Evolutionary conservation across 257 asterid genomes (phyloP).

Genomic region (Jasminum sambac): DNA sequence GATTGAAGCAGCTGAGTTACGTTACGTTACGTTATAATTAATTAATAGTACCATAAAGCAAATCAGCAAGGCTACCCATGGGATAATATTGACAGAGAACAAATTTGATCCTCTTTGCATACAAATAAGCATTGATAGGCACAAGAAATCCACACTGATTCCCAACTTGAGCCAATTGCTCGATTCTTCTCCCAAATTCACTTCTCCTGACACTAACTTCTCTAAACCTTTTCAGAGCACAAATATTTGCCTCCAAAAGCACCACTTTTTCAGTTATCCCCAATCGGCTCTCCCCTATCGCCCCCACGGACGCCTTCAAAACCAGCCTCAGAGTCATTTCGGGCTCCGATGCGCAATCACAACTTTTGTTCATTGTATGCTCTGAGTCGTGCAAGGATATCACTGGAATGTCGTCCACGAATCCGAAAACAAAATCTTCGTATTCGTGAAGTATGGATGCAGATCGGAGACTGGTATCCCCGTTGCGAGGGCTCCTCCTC

Average conservation of each 20-base stretch:
- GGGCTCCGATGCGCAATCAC: neutral
- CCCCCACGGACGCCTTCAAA: constrained; percentile 58
- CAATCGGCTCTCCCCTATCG: constrained; percentile 46
- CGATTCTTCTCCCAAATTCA: constrained; percentile 53
- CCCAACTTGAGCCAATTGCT: constrained; percentile 34
- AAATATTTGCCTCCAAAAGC: constrained; percentile 41
- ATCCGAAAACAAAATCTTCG: constrained; percentile 45
- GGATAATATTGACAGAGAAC: constrained; percentile 56
- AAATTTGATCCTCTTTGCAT: constrained; percentile 60
- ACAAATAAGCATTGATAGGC: constrained; percentile 51
- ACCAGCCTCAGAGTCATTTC: constrained; percentile 48
- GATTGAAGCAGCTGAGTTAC: too few relatives aligned
- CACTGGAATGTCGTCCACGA: constrained; percentile 47
- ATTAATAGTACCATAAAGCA: constrained; percentile 56
- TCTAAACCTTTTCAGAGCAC: constrained; percentile 50
- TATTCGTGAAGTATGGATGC: constrained; percentile 38
- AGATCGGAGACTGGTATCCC: constrained; percentile 41
- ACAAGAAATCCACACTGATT: constrained; percentile 44
- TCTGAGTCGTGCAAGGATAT: constrained; percentile 20
- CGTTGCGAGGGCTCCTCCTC: constrained; percentile 27
- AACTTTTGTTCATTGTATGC: constrained; percentile 1
- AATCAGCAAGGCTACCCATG: constrained; percentile 64
- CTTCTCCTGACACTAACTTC: constrained; percentile 36
- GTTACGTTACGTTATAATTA: too few relatives aligned
- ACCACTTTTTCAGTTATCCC: constrained; percentile 62